Base-by-base conservation (phyloP, 2,329 filamentous ascomycete species). In the Fusarium verrucosum region DNA sequence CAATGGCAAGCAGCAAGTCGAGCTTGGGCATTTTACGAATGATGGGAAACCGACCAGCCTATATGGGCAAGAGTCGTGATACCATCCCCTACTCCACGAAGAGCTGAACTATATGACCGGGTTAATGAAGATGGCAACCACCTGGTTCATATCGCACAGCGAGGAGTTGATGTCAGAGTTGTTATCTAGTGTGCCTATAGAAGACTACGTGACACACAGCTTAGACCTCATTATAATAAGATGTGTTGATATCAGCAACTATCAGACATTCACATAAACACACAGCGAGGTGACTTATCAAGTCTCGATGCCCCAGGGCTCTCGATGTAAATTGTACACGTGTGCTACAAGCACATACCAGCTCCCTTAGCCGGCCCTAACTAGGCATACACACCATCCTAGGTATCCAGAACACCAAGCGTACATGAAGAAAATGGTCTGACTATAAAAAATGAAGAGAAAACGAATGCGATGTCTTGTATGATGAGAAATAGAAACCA, bases 401-500 rank as follows among this genome's bases (percentile, higher is more conserved):
- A 70, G 66, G 51, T 76, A 76, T 76, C 75, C 75, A 75, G 73
- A 76, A 76, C 75, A 76, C 73, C 73, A 65, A 72, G 72, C 73
- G 62, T 70, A 61, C 65, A 70, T 61, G 58, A 50, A 56, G 50
- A 53, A 67, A 55, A 58, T n/a, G 55, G 50, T 36, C 32, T 36
- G 40, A 62, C n/a, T n/a, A n/a, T n/a, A n/a, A n/a, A n/a, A n/a
- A n/a, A n/a, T n/a, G 50, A 49, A 43, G 64, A 54, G 50, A 28
- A 41, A 49, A 36, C 17, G 44, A 58, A 52, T 53, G 49, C 51
- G 22, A 42, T 19, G 50, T 41, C 23, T 37, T 47, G 20, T 51
- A 22, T 22, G 16, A 50, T 25, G 5, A 40, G 30, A 51, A 46
- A 10, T n/a, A 37, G 43, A 46, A 22, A 55, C 32, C 30, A 40